phyloP scores from a whole-genome alignment of 164 flowering plant genomes.

The Chimonanthus salicifolius region DNA sequence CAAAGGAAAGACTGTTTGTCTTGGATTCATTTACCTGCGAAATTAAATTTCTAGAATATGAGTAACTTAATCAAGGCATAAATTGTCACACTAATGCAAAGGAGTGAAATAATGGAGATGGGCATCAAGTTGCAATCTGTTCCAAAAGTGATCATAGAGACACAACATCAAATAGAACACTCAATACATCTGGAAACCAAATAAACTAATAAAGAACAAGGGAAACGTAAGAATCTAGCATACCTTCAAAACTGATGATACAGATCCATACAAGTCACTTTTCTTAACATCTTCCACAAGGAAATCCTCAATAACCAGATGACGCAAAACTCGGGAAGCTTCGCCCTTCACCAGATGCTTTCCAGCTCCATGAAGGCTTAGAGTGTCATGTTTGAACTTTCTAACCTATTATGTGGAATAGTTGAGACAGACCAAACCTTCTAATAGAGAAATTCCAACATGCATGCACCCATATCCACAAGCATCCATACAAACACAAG shows the following conservation, averaged over 20 bases:
- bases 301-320: slow-evolving; percentile 79
- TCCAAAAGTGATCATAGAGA: not conserved
- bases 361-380: slow-evolving; percentile 84
- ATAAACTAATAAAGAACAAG: not conserved
- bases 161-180: not conserved
- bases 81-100: not conserved
- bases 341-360: slow-evolving; percentile 75
- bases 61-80: not conserved
- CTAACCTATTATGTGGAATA: slow-evolving; percentile 51
- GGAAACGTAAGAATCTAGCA: not conserved
- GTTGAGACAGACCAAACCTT: slow-evolving; percentile 1
- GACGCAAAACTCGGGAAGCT: slow-evolving; percentile 77
- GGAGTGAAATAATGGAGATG: not conserved
- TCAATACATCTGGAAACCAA: not conserved
- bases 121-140: not conserved
- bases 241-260: slow-evolving; percentile 84
- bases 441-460: not conserved
- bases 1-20: slow-evolving; percentile 38
- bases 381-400: slow-evolving; percentile 62
- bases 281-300: slow-evolving; percentile 85
- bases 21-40: slow-evolving; percentile 78
- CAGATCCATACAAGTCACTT: slow-evolving; percentile 88
- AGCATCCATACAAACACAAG: not conserved
- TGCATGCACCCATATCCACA: not conserved
- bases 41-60: not conserved